phyloP scores from a whole-genome alignment of 1,139 yeast genomes.

The Candida smagusa region DNA sequence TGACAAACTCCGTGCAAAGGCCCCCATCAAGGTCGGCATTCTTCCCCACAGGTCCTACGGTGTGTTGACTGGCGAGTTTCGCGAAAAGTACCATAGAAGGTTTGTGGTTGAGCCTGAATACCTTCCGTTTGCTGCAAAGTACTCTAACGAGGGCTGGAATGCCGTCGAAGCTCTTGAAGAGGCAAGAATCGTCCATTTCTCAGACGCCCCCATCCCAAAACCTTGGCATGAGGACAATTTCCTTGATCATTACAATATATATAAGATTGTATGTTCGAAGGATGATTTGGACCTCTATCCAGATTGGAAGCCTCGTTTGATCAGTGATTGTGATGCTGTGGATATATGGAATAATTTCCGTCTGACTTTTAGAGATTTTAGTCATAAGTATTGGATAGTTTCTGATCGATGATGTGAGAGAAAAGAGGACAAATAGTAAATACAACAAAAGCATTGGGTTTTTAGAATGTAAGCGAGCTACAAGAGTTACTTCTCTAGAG shows the following conservation, averaged over 20 bases:
- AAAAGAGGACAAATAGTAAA: too few species aligned
- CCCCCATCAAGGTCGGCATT: slow-evolving; percentile 26
- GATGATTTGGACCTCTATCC: slow-evolving; percentile 19
- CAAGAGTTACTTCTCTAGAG: too few species aligned
- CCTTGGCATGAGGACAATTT: slow-evolving; percentile 33
- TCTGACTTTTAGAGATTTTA: slow-evolving; percentile 4
- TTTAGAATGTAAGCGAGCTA: too few species aligned
- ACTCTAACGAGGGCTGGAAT: slow-evolving; percentile 27
- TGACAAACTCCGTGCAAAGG: slow-evolving; percentile 11
- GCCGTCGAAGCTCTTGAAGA: slow-evolving; percentile 17
- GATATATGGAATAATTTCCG: slow-evolving; percentile 24
- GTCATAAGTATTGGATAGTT: too few species aligned
- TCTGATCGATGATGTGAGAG: slow-evolving; percentile 1
- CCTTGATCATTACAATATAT: slow-evolving; percentile 21
- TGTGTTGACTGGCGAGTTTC: slow-evolving; percentile 48
- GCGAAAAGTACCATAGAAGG: slow-evolving; percentile 24
- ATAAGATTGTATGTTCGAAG: slow-evolving; percentile 20
- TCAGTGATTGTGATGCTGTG: slow-evolving; percentile 34
- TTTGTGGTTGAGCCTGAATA: slow-evolving; percentile 31
- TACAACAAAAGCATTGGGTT: too few species aligned
- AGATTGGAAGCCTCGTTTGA: slow-evolving; percentile 25
- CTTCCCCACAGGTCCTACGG: slow-evolving; percentile 48
- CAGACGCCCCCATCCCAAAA: slow-evolving; percentile 47
- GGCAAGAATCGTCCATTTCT: slow-evolving; percentile 36
- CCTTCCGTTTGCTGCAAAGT: slow-evolving; percentile 25